Percentiles rank a stretch among this genome's conserved stretches.
Evolutionary conservation across 805 yeast genomes (phyloP).

Genomic region (Brettanomyces anomalus): DNA sequence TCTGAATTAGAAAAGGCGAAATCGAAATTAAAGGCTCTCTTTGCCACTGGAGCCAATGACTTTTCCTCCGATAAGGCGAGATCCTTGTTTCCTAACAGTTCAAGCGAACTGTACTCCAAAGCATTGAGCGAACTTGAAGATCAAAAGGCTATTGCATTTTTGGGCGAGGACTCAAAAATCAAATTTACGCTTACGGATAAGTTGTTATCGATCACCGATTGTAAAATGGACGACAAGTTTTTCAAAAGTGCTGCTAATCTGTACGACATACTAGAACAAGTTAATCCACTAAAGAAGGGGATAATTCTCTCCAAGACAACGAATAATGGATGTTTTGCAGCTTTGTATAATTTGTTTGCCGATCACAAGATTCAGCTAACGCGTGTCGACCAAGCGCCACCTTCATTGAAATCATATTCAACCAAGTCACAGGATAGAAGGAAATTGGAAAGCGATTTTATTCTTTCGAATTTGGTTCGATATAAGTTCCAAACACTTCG

Average conservation of each 20-base stretch:
- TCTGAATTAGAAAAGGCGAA: conserved; percentile 27
- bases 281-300: conserved; percentile 34
- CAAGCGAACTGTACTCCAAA: conserved; percentile 36
- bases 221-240: conserved; percentile 30
- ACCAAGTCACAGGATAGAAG: conserved; percentile 67
- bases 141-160: conserved; percentile 46
- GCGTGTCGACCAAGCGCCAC: conserved; percentile 47
- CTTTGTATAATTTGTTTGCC: conserved; percentile 48
- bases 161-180: conserved; percentile 39
- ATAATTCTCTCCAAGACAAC: conserved; percentile 44
- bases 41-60: conserved; percentile 41
- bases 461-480: conserved; percentile 23
- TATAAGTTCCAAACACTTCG: conserved; percentile 5
- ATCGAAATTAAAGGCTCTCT: conserved; percentile 43
- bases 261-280: conserved; percentile 28
- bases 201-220: conserved; percentile 30
- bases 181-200: conserved; percentile 51
- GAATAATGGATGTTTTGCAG: conserved; percentile 54
- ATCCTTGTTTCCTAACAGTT: conserved; percentile 34
- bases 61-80: conserved; percentile 40
- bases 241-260: conserved; percentile 40
- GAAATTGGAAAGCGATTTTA: conserved; percentile 56
- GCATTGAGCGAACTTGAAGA: conserved; percentile 45
- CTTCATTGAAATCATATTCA: conserved; percentile 52
- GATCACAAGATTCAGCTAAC: conserved; percentile 31